Evolutionary conservation across 352 stramenopile genomes (phyloP).

Genomic region (Globisporangium uncinulatum): DNA sequence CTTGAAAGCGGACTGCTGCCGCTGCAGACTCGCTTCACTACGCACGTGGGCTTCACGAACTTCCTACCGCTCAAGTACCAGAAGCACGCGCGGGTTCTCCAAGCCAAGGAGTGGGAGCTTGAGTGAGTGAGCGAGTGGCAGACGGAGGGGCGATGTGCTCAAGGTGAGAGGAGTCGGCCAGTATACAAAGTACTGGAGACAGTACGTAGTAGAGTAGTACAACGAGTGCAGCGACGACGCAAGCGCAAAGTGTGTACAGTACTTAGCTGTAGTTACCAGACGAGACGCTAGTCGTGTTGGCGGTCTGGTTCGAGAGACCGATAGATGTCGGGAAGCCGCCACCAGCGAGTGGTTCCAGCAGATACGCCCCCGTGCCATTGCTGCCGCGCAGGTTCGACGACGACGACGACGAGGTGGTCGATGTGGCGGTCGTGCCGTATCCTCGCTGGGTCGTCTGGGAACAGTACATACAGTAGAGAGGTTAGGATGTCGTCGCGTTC

Average conservation of each 20-base stretch:
- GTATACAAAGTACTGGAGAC: not conserved
- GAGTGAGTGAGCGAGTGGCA: not conserved
- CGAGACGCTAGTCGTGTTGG: not conserved
- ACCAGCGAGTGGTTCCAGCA: slow-evolving; percentile 37
- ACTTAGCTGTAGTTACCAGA: slow-evolving; percentile 8
- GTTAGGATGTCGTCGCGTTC: not conserved
- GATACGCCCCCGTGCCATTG: slow-evolving; percentile 39
- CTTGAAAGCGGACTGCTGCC: slow-evolving; percentile 50
- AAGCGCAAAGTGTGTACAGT: not conserved
- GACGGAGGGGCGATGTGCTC: not conserved
- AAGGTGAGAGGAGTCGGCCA: not conserved
- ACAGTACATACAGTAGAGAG: not conserved
- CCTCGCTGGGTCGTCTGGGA: slow-evolving; percentile 33
- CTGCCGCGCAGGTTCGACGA: slow-evolving; percentile 35
- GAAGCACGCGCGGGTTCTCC: slow-evolving; percentile 10
- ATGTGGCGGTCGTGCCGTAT: slow-evolving; percentile 27
- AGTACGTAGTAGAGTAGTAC: too few species aligned
- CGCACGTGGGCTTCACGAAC: slow-evolving; percentile 42
- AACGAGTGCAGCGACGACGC: not conserved
- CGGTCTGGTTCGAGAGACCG: slow-evolving; percentile 5
- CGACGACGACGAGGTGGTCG: slow-evolving; percentile 14
- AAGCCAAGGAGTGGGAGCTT: slow-evolving; percentile 10
- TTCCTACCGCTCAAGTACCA: slow-evolving; percentile 41
- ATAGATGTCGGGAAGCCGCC: slow-evolving; percentile 32
- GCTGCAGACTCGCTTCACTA: slow-evolving; percentile 40